Conservation (phyloP, 306 rosid genomes). For the Pueraria montana region DNA sequence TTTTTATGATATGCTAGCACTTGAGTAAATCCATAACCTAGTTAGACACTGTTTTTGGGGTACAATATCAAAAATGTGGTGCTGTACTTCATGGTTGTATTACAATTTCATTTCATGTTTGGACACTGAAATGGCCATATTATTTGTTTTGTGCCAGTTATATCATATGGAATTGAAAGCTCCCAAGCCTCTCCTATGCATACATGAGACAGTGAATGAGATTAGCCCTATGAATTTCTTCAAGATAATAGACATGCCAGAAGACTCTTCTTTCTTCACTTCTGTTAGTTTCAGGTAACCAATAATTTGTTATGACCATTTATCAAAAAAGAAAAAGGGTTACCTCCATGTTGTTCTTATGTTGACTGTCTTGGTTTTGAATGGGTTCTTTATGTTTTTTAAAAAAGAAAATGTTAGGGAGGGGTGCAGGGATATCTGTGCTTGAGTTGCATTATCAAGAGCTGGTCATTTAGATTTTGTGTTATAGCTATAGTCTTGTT, state of each 20-base stretch:
- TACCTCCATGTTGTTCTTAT: conserved; percentile 4
- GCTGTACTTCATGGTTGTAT: conserved; percentile 22
- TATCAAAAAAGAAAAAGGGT: neutral
- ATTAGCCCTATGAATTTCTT: conserved; percentile 73
- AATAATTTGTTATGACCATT: neutral
- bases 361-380: conserved; percentile 1
- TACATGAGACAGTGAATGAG: conserved; percentile 57
- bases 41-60: conserved; percentile 23
- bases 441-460: conserved; percentile 8
- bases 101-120: conserved; percentile 31
- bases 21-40: conserved; percentile 3
- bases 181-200: conserved; percentile 61
- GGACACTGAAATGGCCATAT: conserved; percentile 33
- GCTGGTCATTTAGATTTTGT: conserved; percentile 21
- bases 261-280: conserved; percentile 63
- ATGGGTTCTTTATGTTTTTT: conserved; percentile 1
- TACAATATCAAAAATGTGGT: conserved; percentile 6
- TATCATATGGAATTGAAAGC: conserved; percentile 71
- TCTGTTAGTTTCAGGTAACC: conserved; percentile 79
- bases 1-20: neutral
- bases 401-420: neutral
- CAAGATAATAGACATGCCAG: conserved; percentile 70
- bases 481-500: neutral
- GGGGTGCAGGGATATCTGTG: neutral
- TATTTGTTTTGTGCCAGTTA: conserved; percentile 58